Percentiles rank a stretch among this genome's conserved stretches.
phyloP scores from a whole-genome alignment of 1,284 basidiomycete species.

The Heterobasidion annosum region DNA sequence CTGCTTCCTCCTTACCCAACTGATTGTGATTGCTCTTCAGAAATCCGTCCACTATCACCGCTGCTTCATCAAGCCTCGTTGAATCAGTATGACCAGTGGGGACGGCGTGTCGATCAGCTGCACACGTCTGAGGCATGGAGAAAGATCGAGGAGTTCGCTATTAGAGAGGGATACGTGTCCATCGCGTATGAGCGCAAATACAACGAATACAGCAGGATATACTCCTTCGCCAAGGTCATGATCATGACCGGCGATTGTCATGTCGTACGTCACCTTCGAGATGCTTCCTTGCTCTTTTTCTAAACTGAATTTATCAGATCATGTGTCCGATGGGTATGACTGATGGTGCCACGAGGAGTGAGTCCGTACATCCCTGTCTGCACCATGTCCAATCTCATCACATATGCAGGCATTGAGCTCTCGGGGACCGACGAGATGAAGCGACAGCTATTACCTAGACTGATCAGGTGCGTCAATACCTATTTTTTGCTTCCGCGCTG shows the following conservation, averaged over 20 bases:
- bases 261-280: slow-evolving; percentile 30
- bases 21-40: too few species aligned
- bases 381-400: too few species aligned
- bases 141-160: slow-evolving; percentile 54
- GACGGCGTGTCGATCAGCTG: slow-evolving; percentile 52
- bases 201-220: slow-evolving; percentile 45
- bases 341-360: slow-evolving; percentile 60
- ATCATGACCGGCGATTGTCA: slow-evolving; percentile 54
- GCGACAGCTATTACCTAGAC: slow-evolving; percentile 41
- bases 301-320: slow-evolving; percentile 38
- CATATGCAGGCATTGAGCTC: slow-evolving; percentile 51
- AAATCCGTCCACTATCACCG: slow-evolving; percentile 36
- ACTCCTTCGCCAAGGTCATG: slow-evolving; percentile 57
- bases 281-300: not conserved
- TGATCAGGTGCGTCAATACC: slow-evolving; percentile 44
- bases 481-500: not conserved
- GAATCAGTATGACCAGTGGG: slow-evolving; percentile 65
- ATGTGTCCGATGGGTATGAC: slow-evolving; percentile 74
- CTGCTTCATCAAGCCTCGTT: slow-evolving; percentile 39
- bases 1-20: too few species aligned
- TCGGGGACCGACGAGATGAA: slow-evolving; percentile 54
- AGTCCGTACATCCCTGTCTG: not conserved
- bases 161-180: slow-evolving; percentile 59
- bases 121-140: slow-evolving; percentile 43
- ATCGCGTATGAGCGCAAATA: slow-evolving; percentile 58